Base-by-base conservation (phyloP, 176 grass and related monocot genomes). In the Phoenix dactylifera region DNA sequence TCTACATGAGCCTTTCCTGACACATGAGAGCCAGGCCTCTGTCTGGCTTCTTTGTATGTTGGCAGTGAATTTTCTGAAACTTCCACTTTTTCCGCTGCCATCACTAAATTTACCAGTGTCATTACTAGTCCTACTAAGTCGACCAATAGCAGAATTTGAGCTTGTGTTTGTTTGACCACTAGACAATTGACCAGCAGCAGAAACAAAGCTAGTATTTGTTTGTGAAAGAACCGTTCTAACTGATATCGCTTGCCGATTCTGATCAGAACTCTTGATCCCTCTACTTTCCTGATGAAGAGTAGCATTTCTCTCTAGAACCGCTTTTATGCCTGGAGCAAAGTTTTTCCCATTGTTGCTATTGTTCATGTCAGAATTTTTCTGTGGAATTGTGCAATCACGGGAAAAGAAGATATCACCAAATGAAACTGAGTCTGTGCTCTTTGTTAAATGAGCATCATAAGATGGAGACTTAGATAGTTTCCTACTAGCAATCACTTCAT, bases 321-420 rank as follows among this genome's bases (percentile, higher is more conserved):
- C 52, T 65, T 78, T 73, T 52, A 51, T 64, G 52, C 63, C 50
- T n/a, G 18, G 61, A 28, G 50, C 68, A 52, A 66, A 53, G 51
- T 14, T 55, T 58, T 80, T 54, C 7, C 54, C 53, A 17, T 66
- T 52, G 52, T 80, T 81, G 15, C 48, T 52, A 64, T 65, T 44
- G 10, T 44, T 54, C 24, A 60, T 67, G 62, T 17, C 58, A 64
- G 70, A 74, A 71, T 55, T 67, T 84, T 74, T 81, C 57, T 49
- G 74, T 26, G 69, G 80, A 66, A 60, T 68, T 58, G 65, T 61
- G 14, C 77, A 70, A 74, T 89, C 81, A 67, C 44, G 80, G 26
- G 86, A 89, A 60, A 89, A 89, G 77, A 84, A 89, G 29, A 89
- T 89, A 56, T 89, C 81, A 77, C 86, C 66, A 71, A 65, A 18